Base-by-base conservation (phyloP, 2,329 filamentous ascomycete species). In the Fusarium setosum region DNA sequence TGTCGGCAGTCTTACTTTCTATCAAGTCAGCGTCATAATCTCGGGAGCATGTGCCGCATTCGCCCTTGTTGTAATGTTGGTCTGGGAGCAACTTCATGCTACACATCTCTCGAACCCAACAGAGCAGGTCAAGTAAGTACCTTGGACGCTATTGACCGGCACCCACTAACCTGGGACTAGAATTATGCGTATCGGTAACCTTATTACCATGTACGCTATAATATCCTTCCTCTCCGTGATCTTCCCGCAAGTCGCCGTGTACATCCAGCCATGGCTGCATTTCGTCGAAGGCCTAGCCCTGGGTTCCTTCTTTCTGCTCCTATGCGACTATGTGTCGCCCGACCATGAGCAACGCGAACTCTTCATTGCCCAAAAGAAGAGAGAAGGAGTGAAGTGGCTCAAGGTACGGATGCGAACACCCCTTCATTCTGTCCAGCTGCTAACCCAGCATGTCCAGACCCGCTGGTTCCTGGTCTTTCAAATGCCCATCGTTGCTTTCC, bases 401-500 rank as follows among this genome's bases (percentile, higher is more conserved):
- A 68, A 52, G 24, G 65, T 59, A 56, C 1, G 49, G 2, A 5
- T 9, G 1, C 2, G 12, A 13, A 4, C 29, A 6, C 26, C 26
- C 4, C 9, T 1, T 1, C 18, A 2, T 1, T 6, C 2, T 23
- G 6, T 9, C 10, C 1, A 13, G 7, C 12, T 15, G 13, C 56
- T 56, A 24, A 63, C 55, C 3, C 11, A 31, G 4, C 4, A 9
- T 17, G 9, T n/a, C 0, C 11, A 69, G 66, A 67, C 60, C 3
- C 66, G 68, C 2, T 70, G 68, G 68, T 13, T 63, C 4, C 54
- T 71, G 63, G 68, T 71, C 20, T 71, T 71, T 8, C 69, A 71
- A 15, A 70, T 68, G 49, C 68, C 68, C 2, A 18, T 68, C 1
- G 38, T 71, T 5, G 48, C 69, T 1, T 26, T 67, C 4, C 5